phyloP scores from a whole-genome alignment of 306 rosid species.

The Rubus idaeus region DNA sequence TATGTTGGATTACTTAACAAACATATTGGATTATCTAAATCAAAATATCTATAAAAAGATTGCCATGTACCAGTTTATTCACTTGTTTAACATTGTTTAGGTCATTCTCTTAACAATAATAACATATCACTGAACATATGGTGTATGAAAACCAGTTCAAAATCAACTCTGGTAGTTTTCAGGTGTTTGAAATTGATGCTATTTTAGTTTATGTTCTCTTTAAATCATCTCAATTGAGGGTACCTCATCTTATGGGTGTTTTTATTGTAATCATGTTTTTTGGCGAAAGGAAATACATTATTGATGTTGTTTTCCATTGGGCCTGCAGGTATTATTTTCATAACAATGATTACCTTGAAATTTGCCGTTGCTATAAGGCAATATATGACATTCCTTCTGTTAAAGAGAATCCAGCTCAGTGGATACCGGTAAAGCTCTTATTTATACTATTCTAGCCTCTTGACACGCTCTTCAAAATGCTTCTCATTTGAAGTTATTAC shows the following conservation, averaged over 20 bases:
- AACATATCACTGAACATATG: not conserved
- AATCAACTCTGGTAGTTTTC: not conserved
- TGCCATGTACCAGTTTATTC: not conserved
- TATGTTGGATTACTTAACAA: not conserved
- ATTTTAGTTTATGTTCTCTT: not conserved
- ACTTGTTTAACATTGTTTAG: not conserved
- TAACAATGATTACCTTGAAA: conserved; percentile 82
- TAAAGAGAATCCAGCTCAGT: conserved; percentile 63
- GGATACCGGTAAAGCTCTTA: conserved; percentile 57
- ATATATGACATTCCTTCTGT: conserved; percentile 83
- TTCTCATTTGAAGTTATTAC: not conserved
- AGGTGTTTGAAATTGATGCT: not conserved
- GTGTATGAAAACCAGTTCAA: not conserved
- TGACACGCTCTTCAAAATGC: not conserved
- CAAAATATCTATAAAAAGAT: not conserved
- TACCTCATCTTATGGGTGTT: not conserved
- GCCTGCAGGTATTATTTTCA: conserved; percentile 67
- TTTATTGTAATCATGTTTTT: not conserved
- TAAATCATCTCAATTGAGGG: not conserved
- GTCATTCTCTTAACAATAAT: too few relatives aligned
- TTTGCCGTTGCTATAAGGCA: conserved; percentile 83
- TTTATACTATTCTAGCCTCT: not conserved
- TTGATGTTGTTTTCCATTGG: conserved; percentile 14
- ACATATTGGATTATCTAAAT: not conserved
- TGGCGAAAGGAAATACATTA: not conserved